These are phyloP conservation scores for Penicillium sp. DNA, from an alignment of 2,329 filamentous ascomycete species.

Conservation along the genomic window DNA sequence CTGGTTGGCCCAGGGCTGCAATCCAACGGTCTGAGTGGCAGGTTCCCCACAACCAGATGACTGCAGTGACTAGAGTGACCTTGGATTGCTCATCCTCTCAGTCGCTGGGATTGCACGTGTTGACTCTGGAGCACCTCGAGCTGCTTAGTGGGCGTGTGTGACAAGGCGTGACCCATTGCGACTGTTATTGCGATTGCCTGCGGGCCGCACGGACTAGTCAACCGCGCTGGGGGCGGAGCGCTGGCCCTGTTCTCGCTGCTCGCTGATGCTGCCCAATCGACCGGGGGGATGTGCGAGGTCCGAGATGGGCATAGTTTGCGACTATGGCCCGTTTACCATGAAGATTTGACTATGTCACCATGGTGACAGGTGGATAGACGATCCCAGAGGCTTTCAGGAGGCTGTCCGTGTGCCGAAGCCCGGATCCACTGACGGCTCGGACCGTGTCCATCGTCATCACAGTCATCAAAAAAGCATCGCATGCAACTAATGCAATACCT, in stretches of 20 bases:
- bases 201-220: slow-evolving; percentile 4
- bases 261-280: slow-evolving; percentile 37
- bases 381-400: background rate
- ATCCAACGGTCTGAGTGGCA: background rate
- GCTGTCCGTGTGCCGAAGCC: background rate
- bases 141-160: slow-evolving; percentile 13
- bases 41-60: background rate
- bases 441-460: slow-evolving; percentile 24
- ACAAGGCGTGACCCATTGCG: slow-evolving; percentile 16
- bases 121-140: slow-evolving; percentile 3
- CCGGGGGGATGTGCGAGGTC: slow-evolving; percentile 18
- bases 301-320: slow-evolving; percentile 1
- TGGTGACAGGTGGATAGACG: background rate
- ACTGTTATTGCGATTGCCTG: slow-evolving; percentile 7
- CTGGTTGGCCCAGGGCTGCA: background rate
- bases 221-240: slow-evolving; percentile 8
- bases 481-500: background rate
- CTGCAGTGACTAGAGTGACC: background rate
- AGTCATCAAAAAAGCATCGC: background rate
- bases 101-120: slow-evolving; percentile 16
- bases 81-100: background rate
- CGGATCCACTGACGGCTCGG: slow-evolving; percentile 31
- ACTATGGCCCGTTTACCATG: background rate
- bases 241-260: slow-evolving; percentile 25
- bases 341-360: background rate